Base-by-base conservation (phyloP, 768 basidiomycete genomes). In the Pleurotus giganteus region DNA sequence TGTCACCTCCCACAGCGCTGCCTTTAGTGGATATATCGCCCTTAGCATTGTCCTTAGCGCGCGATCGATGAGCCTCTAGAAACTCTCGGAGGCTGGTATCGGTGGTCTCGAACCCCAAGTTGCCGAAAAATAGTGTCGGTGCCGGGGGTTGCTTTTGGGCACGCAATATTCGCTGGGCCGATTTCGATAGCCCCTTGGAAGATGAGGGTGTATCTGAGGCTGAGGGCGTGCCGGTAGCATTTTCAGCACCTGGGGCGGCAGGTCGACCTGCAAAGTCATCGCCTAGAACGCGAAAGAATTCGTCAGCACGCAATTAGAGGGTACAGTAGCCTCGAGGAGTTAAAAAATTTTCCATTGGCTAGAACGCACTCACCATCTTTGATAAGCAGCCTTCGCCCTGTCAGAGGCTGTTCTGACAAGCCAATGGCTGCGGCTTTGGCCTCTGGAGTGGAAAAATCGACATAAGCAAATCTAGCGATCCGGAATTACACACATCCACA, bases 61-160 rank as follows among this genome's bases (percentile, higher is more conserved):
- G 39, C 21, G 60, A 60, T 57, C 76, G 78, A 72, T 91, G 91
- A 11, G 81, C 80, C 51, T 91, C 85, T 42, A 98, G 77, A 58
- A 95, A 65, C 60, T 84, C 81, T 46, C 83, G 77, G 49, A 97
- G 86, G 11, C 81, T 80, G 9, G 81, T 78, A 23, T 89, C 90
- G 4, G 91, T 95, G 11, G 94, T 85, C 65, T 93, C 89, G 67
- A 96, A 98, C 6, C 88, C 86, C 13, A 98, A 80, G 67, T 98
- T 98, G 7, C 96, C 96, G 21, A 98, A 67, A 78, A 98, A 98
- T 11, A 98, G 75, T 5, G 93, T 94, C 2, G 88, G 85, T 2
- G 83, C 90, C 36, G 93, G 82, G 1, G 86, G 83, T 66, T 94
- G 91, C 66, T 89, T 94, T 67, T 95, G 95, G 26, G 69, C 65